These are phyloP conservation scores for Amyloporia xantha DNA, from an alignment of 768 basidiomycete genomes.

Conservation along the genomic window DNA sequence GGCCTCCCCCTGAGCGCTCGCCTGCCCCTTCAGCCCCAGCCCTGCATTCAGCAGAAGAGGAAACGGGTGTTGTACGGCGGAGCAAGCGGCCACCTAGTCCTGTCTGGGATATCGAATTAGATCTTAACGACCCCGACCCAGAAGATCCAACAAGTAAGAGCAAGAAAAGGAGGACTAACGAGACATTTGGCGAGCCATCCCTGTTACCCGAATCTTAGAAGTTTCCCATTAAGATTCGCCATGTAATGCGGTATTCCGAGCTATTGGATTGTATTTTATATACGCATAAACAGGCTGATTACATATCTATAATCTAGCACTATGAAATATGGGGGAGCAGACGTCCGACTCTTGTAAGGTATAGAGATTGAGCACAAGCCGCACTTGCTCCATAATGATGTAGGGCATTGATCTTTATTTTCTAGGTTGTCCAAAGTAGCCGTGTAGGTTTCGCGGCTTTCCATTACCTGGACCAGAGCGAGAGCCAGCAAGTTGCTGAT, in stretches of 20 bases:
- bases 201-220: background rate
- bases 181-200: background rate
- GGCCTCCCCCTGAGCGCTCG: conserved; percentile 5
- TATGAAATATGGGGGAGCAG: background rate
- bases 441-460: conserved; percentile 12
- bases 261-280: no score
- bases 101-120: conserved; percentile 41
- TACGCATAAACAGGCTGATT: background rate
- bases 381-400: background rate
- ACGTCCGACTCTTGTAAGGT: background rate
- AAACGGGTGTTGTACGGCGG: background rate
- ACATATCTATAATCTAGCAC: background rate
- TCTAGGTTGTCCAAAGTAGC: conserved; percentile 8
- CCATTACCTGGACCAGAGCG: conserved; percentile 13
- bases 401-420: background rate
- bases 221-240: no score
- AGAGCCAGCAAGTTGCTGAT: conserved; percentile 41
- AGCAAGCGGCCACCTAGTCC: conserved; percentile 22
- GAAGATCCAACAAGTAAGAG: background rate
- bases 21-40: background rate
- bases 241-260: no score
- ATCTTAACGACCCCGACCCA: conserved; percentile 24
- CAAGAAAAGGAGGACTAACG: background rate
- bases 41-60: background rate
- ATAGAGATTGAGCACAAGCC: background rate